Base-by-base conservation (phyloP, 1,139 yeast species). In the Groenewaldozyma sp. region DNA sequence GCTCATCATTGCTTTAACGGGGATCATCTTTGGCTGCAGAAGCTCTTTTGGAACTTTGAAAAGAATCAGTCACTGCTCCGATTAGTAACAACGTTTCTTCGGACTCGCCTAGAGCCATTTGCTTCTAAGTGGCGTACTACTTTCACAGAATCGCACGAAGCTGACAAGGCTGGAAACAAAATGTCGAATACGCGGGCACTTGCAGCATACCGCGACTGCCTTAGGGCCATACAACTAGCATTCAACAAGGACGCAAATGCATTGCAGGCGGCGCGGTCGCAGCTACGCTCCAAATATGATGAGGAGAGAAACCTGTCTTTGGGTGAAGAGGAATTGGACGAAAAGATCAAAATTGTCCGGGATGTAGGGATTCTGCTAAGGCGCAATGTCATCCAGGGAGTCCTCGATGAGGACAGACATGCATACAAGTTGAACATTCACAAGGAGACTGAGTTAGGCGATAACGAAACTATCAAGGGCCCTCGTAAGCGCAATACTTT, bases 351-450 rank as follows among this genome's bases (percentile, higher is more conserved):
- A 39, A 74, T 82, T 49, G 65, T 86, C 47, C 72, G 78, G 41
- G 93, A 80, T 27, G 80, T 88, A 22, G 76, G 88, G 3, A 58
- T 59, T 38, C 79, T 87, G 48, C 67, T 91, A 45, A 67, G 74
- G 37, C 67, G 70, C 44, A 88, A 91, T 59, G 69, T 91, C 17
- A 96, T 91, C 2, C 98, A 91, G 62, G 98, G 95, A 3, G 67
- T 63, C 41, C 70, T 66, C 53, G 70, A 70, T 4, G 70, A 70
- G 46, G 63, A 52, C 4, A 51, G 46, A n/a, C 58, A 55, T n/a
- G 52, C 49, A 26, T 70, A 63, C 45, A 45, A 59, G 54, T 65
- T 87, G 53, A 78, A 81, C 48, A 79, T 91, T 51, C 95, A 86
- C 56, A 65, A 75, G 39, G 75, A 81, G 38, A 83, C 94, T 0